phyloP scores from a whole-genome alignment of 2,329 filamentous ascomycete species.

The Colletotrichum australisinense region DNA sequence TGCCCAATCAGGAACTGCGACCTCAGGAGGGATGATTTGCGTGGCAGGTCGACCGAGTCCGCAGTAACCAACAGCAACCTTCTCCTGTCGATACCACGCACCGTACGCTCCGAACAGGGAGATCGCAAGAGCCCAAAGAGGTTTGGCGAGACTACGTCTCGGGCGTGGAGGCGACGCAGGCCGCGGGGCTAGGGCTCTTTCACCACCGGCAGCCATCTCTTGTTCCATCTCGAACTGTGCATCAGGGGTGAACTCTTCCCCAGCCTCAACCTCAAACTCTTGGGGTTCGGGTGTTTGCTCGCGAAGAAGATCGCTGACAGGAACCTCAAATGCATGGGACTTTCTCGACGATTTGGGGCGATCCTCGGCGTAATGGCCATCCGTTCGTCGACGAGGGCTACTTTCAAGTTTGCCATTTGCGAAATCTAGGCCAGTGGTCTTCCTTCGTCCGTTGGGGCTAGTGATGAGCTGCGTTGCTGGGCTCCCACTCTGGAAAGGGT shows the following conservation, averaged over 20 bases:
- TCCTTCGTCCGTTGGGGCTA: slow-evolving; percentile 61
- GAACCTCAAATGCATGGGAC: slow-evolving; percentile 69
- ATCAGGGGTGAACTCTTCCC: slow-evolving; percentile 95
- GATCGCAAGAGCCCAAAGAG: slow-evolving; percentile 77
- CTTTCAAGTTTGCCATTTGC: slow-evolving; percentile 42
- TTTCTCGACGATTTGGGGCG: slow-evolving; percentile 40
- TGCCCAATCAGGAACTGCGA: slow-evolving; percentile 77
- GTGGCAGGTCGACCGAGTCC: slow-evolving; percentile 78
- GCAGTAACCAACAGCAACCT: slow-evolving; percentile 95
- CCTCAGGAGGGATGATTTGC: slow-evolving; percentile 59
- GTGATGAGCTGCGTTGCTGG: slow-evolving; percentile 68
- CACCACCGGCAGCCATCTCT: slow-evolving; percentile 70
- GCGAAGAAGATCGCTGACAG: slow-evolving; percentile 54
- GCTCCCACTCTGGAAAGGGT: slow-evolving; percentile 91
- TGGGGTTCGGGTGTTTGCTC: slow-evolving; percentile 45
- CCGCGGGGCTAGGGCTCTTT: slow-evolving; percentile 57
- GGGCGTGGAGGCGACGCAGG: slow-evolving; percentile 51
- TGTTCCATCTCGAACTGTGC: slow-evolving; percentile 84
- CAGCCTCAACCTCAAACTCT: slow-evolving; percentile 66
- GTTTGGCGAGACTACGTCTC: slow-evolving; percentile 67
- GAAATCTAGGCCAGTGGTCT: slow-evolving; percentile 52
- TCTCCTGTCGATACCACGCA: slow-evolving; percentile 92
- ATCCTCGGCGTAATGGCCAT: slow-evolving; percentile 40
- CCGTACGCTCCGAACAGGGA: slow-evolving; percentile 79
- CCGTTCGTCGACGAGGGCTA: slow-evolving; percentile 56